Evolutionary conservation across 108 stramenopile species (phyloP), one percentile per base, ranked within the genome.

Genomic region (Chaetoceros muelleri): DNA sequence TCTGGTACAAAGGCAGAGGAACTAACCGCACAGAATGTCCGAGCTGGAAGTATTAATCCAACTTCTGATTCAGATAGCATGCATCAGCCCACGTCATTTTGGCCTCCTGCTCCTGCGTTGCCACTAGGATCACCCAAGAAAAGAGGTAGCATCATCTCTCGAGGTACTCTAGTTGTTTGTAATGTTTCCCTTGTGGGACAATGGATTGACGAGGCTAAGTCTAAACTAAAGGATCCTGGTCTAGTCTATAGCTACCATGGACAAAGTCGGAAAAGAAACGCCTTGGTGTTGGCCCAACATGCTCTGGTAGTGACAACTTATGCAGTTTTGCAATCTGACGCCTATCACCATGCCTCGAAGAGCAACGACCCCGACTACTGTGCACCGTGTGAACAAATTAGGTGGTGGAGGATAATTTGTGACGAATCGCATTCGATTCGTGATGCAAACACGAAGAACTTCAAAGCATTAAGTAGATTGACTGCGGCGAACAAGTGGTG

Each of bases 391-490:
- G 70, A 72, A 49, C 65, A 74, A 27, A 46, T 79, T 23, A 55
- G 70, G 20, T 79, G 73, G 73, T 79, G 78, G 78, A 56, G 78
- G n/a, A 52, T 79, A n/a, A 74, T 79, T 45, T 57, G 62, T 30
- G 78, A 79, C 57, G 78, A 79, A 59, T 65, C 64, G 1, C 78
- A 79, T 65, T 46, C 40, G 25, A 50, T 79, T 26, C 59, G 70
- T n/a, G 27, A 61, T 44, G 58, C 25, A 16, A 51, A 28, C 3
- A 67, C 78, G 2, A 17, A 26, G n/a, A 34, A 54, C 16, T 46
- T 61, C 0, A 46, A 30, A 19, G 60, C 73, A 5, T 53, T 74
- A 17, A 25, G 30, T 26, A 18, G 8, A 27, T 66, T 79, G 26
- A 65, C 60, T 5, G 70, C 66, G 13, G 71, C 70, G 28, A 61